phyloP scores from a whole-genome alignment of 73 alveolate genomes.

The Paramecium sexaurelia region DNA sequence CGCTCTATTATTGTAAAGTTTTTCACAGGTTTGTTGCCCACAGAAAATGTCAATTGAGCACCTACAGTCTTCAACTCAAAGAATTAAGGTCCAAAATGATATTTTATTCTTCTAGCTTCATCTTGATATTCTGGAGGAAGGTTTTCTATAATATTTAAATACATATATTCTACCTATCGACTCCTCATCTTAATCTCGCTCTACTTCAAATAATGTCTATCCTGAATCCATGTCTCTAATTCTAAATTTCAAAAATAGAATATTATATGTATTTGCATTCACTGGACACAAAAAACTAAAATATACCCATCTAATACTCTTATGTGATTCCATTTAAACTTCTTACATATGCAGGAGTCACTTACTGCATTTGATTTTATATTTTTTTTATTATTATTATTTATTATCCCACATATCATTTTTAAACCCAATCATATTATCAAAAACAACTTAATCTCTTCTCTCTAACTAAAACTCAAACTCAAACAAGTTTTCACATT shows the following conservation, averaged over 20 bases:
- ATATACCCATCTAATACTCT: not conserved
- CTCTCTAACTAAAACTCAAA: not conserved
- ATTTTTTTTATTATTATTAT: not conserved
- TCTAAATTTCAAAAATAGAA: conserved; percentile 75
- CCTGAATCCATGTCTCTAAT: conserved; percentile 83
- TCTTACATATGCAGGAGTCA: conserved; percentile 43
- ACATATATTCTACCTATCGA: conserved; percentile 42
- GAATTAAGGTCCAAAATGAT: conserved; percentile 93
- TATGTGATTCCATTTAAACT: not conserved
- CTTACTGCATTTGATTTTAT: not conserved
- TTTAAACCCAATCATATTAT: not conserved
- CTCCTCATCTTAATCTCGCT: conserved; percentile 71
- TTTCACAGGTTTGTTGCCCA: conserved; percentile 84
- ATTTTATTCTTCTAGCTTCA: conserved; percentile 84
- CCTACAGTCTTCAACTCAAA: conserved; percentile 84
- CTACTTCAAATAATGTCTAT: conserved; percentile 77
- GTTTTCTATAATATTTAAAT: conserved; percentile 51
- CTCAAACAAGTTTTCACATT: not conserved
- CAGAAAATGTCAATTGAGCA: conserved; percentile 80
- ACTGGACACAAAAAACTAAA: conserved; percentile 78
- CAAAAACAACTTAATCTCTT: not conserved
- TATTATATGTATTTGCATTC: conserved; percentile 78
- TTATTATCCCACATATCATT: not conserved
- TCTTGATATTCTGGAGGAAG: conserved; percentile 73
- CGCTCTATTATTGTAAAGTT: conserved; percentile 94